These are phyloP conservation scores for Dryas alaskensis DNA, from an alignment of 306 rosid species.

Conservation along the genomic window DNA sequence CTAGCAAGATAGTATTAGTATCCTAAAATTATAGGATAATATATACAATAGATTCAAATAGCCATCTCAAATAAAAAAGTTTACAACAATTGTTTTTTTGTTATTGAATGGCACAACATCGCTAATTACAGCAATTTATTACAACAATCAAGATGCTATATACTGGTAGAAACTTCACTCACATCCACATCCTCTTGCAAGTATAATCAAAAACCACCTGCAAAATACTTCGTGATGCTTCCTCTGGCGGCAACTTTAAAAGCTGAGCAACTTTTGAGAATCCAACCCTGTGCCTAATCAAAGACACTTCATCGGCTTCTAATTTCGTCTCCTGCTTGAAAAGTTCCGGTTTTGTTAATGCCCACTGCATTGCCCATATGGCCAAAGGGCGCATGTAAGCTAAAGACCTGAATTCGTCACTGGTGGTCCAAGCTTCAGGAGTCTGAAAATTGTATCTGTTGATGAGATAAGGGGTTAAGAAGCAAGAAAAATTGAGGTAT, in stretches of 20 bases:
- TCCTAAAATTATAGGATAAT: too few relatives aligned
- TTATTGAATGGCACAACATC: neutral
- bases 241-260: slow-evolving; percentile 58
- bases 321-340: slow-evolving; percentile 28
- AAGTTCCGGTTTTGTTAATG: slow-evolving; percentile 50
- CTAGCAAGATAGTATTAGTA: too few relatives aligned
- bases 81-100: neutral
- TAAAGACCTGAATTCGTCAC: slow-evolving; percentile 63
- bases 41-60: too few relatives aligned
- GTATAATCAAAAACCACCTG: slow-evolving; percentile 67
- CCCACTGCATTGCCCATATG: slow-evolving; percentile 99
- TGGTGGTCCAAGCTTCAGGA: slow-evolving; percentile 83
- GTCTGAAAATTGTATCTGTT: slow-evolving; percentile 85
- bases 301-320: slow-evolving; percentile 43
- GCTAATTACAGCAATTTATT: neutral
- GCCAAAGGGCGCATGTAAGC: slow-evolving; percentile 95
- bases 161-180: neutral
- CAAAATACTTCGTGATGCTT: slow-evolving; percentile 48
- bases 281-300: slow-evolving; percentile 51
- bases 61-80: neutral
- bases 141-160: neutral
- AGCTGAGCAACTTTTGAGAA: slow-evolving; percentile 69
- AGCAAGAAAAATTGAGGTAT: neutral
- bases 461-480: slow-evolving; percentile 28
- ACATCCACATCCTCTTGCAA: slow-evolving; percentile 52